Evolutionary conservation across 2,329 filamentous ascomycete genomes (phyloP).

Genomic region (Xylaria polymorpha): DNA sequence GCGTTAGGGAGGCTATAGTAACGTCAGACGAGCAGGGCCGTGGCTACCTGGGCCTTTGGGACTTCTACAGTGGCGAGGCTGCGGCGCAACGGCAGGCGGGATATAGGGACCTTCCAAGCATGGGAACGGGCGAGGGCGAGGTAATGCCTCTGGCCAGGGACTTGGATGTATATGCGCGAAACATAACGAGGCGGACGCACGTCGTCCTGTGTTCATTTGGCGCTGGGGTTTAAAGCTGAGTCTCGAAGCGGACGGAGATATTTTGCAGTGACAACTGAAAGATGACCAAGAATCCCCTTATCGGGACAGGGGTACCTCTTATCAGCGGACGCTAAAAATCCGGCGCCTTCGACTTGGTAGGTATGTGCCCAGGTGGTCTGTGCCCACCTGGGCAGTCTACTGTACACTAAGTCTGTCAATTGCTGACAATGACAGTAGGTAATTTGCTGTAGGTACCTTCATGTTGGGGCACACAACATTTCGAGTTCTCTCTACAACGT

Average conservation of each 20-base stretch:
- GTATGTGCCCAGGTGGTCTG: too few relatives aligned
- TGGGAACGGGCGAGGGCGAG: slow-evolving; percentile 28
- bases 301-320: slow-evolving; percentile 22
- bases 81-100: slow-evolving; percentile 38
- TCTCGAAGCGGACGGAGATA: slow-evolving; percentile 29
- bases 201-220: slow-evolving; percentile 32
- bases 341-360: too few relatives aligned
- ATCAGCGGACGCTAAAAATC: slow-evolving; percentile 29
- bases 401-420: too few relatives aligned
- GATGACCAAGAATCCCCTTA: slow-evolving; percentile 31
- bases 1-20: slow-evolving; percentile 14
- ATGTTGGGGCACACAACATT: background rate
- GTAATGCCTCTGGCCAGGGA: slow-evolving; percentile 41
- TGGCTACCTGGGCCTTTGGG: slow-evolving; percentile 43
- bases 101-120: slow-evolving; percentile 34
- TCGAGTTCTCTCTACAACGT: background rate
- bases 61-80: slow-evolving; percentile 45
- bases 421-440: too few relatives aligned
- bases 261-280: slow-evolving; percentile 39
- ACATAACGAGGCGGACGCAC: slow-evolving; percentile 41
- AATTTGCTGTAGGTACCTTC: background rate
- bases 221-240: slow-evolving; percentile 15
- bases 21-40: background rate
- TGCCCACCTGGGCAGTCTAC: too few relatives aligned
- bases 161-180: slow-evolving; percentile 45